Conservation (phyloP, 495 filamentous ascomycete genomes). For the Hyaloscypha variabilis region DNA sequence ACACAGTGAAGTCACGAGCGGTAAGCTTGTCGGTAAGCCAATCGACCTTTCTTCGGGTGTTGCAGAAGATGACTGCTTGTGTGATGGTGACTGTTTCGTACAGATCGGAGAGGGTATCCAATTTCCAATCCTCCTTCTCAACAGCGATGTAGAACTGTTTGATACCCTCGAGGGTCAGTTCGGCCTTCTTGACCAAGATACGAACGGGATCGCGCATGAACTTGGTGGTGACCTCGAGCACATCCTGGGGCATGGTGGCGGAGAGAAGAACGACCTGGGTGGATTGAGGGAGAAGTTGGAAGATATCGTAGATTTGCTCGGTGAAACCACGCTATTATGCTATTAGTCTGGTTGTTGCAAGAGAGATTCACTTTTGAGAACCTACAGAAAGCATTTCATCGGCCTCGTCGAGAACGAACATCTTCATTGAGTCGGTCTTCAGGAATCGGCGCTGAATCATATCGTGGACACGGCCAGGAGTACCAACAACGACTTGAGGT, state of each 20-base stretch:
- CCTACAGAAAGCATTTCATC: constrained; percentile 97
- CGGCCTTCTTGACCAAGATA: constrained; percentile 99
- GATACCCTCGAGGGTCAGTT: constrained; percentile 97
- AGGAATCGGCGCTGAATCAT: constrained; percentile 98
- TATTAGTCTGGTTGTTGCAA: constrained; percentile 20
- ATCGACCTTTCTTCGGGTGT: constrained; percentile 99
- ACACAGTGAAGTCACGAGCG: constrained; percentile 97
- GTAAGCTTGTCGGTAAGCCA: constrained; percentile 99
- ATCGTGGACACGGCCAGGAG: constrained; percentile 95
- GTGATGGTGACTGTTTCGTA: constrained; percentile 99
- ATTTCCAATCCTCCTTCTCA: constrained; percentile 99
- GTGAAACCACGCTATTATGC: constrained; percentile 82
- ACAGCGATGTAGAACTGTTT: constrained; percentile 99
- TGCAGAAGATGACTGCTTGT: constrained; percentile 99
- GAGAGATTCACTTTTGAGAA: constrained; percentile 21
- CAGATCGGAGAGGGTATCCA: constrained; percentile 96
- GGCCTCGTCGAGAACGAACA: constrained; percentile 98
- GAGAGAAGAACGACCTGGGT: constrained; percentile 98
- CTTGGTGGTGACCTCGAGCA: constrained; percentile 99
- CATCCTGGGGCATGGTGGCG: constrained; percentile 97
- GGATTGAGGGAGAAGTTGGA: constrained; percentile 94
- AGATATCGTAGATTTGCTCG: constrained; percentile 99
- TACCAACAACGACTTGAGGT: constrained; percentile 95
- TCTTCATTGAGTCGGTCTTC: constrained; percentile 96
- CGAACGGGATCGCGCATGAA: constrained; percentile 99